phyloP scores from a whole-genome alignment of 257 asterid species.

The Fraxinus quadrangulata region DNA sequence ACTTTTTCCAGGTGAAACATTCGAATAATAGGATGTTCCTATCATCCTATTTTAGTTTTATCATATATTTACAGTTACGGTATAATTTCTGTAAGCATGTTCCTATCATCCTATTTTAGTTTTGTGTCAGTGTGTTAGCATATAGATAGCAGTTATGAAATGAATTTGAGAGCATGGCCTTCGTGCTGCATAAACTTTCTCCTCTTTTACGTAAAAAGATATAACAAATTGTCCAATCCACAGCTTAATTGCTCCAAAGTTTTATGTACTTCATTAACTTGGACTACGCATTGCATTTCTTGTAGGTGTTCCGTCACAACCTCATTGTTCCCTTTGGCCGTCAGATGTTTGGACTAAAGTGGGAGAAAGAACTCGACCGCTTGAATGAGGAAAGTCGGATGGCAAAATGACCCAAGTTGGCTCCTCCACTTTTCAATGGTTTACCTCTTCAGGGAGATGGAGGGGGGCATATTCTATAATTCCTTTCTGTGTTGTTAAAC shows the following conservation, averaged over 20 bases:
- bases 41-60: neutral
- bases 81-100: neutral
- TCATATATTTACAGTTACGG: neutral
- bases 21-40: neutral
- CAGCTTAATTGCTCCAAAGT: neutral
- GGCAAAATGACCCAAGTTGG: conserved; percentile 26
- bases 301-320: conserved; percentile 77
- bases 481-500: neutral
- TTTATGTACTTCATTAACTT: neutral
- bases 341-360: conserved; percentile 74
- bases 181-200: neutral
- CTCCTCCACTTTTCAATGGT: neutral
- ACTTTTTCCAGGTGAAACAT: neutral
- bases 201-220: neutral
- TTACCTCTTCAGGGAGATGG: neutral
- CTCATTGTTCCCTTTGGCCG: conserved; percentile 90
- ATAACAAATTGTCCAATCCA: neutral
- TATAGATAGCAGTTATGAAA: neutral
- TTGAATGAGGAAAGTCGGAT: conserved; percentile 48
- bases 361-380: conserved; percentile 79
- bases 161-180: neutral
- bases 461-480: neutral
- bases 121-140: neutral
- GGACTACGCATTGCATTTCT: neutral
- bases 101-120: neutral